Percentiles rank a stretch among this genome's conserved stretches.
phyloP scores from a whole-genome alignment of 1,284 basidiomycete genomes.

The Entoloma clypeatum region DNA sequence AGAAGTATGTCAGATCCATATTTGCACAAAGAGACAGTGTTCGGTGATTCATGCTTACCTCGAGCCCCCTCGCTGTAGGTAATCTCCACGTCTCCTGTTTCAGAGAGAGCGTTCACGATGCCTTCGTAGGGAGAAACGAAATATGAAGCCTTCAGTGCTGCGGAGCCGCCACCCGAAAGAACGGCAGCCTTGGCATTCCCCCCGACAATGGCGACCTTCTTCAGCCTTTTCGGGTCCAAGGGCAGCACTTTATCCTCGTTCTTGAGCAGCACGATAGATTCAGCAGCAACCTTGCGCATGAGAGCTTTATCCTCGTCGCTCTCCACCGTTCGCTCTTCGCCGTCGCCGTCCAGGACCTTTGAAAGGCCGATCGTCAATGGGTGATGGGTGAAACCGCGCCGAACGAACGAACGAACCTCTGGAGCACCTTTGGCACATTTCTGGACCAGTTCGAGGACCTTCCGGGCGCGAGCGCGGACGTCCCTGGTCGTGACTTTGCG shows the following conservation, averaged over 20 bases:
- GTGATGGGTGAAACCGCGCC: neutral
- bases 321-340: slow-evolving; percentile 57
- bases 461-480: slow-evolving; percentile 64
- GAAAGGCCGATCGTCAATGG: neutral
- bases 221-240: slow-evolving; percentile 46
- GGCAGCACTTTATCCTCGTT: slow-evolving; percentile 63
- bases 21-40: neutral
- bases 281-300: slow-evolving; percentile 59
- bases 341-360: slow-evolving; percentile 66
- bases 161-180: slow-evolving; percentile 74
- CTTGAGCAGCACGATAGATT: slow-evolving; percentile 73
- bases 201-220: slow-evolving; percentile 74
- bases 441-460: slow-evolving; percentile 63
- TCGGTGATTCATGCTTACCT: slow-evolving; percentile 32
- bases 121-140: slow-evolving; percentile 71
- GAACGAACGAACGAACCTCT: slow-evolving; percentile 40
- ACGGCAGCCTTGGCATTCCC: slow-evolving; percentile 69
- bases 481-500: slow-evolving; percentile 64
- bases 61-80: slow-evolving; percentile 62
- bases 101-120: slow-evolving; percentile 48
- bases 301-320: slow-evolving; percentile 56
- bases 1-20: neutral
- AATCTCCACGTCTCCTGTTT: slow-evolving; percentile 47
- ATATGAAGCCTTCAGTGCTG: slow-evolving; percentile 69
- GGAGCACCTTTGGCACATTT: slow-evolving; percentile 59